Evolutionary conservation across 768 basidiomycete species (phyloP), one percentile per base, ranked within the genome.

Genomic region (Macrolepiota fuliginosa): DNA sequence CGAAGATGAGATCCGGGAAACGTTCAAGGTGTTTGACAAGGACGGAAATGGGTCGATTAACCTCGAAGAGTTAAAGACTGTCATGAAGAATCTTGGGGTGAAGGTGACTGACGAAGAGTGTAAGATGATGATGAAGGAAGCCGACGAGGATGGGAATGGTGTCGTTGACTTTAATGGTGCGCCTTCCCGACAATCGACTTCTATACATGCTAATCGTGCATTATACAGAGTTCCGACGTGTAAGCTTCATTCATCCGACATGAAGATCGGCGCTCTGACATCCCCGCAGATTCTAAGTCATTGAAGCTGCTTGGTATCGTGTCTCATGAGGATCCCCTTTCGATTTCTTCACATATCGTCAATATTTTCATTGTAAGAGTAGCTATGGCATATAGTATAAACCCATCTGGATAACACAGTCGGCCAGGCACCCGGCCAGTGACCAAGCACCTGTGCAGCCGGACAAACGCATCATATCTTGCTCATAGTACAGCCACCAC

Each of bases 1-100:
- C 67, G 94, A 97, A 76, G 94, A 95, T 74, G 96, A 97, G 78
- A 91, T 98, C 75, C 88, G 86, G 73, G 92, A 96, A 80, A 96
- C 96, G 25, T 98, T 98, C 86, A 91, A 91, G 76, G 93, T 94
- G 58, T 97, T 97, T 69, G 96, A 98, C 77, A 95, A 93, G 84
- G 93, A 98, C 70, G 91, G 91, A 12, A 95, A 94, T 68, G 96
- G 95, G 17, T 91, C 81, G 70, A 97, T 98, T 76, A 89, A 83
- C 37, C 86, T 91, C 4, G 87, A 87, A 1, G 96, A 98, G 80
- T 75, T 97, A 73, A 83, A 89, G 71, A 88, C 91, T 68, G 93
- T 97, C 68, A 96, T 98, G 96, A 90, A 84, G 64, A 93, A 87
- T 72, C 82, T 97, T 61, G 91, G 92, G 46, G 92, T 93, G 77